Base-by-base conservation (phyloP, 2,329 filamentous ascomycete species). In the Aspergillus oerlinghausenensis region DNA sequence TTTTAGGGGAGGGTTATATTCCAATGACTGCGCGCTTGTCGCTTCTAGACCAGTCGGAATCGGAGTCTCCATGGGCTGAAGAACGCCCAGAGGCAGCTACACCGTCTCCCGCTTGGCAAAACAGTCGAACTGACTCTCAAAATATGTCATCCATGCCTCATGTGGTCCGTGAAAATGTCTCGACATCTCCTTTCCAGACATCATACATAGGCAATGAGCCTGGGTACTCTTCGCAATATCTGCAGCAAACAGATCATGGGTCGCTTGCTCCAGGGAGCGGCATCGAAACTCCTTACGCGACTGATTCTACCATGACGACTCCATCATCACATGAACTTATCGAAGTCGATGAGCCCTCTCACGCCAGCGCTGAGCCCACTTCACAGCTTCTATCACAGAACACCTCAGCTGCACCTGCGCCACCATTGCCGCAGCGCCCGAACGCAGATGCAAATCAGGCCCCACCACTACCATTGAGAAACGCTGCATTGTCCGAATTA, bases 11-110 rank as follows among this genome's bases (percentile, higher is more conserved):
- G 38, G 72, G 72, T n/a, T 72, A 71, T 52, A 74, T 75, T 45
- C 71, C 72, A 1, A 74, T 75, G 72, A 73, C 72, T 40, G 72
- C 72, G 4, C 68, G 71, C 3, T 56, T 75, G 51, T 75, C 72
- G 21, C 63, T 75, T 29, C 59, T 73, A n/a, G 72, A 74, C 35
- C 55, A 65, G 23, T 57, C 63, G 3, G 64, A 61, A 10, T 50
- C 65, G 11, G 63, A 69, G 42, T 64, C 65, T 7, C 65, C 69
- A 3, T 73, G 70, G 71, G 57, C 60, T 17, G 63, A 63, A 45
- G 60, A 68, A 23, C 54, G 57, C 11, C 55, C 64, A 10, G 50
- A n/a, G 35, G 32, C 59, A 52, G 48, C 55, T 14, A 35, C 57
- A 29, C 54, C 60, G 49, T 56, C 53, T 1, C 43, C 55, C 56